phyloP scores from a whole-genome alignment of 768 basidiomycete species.

The Baorangia bicolor region DNA sequence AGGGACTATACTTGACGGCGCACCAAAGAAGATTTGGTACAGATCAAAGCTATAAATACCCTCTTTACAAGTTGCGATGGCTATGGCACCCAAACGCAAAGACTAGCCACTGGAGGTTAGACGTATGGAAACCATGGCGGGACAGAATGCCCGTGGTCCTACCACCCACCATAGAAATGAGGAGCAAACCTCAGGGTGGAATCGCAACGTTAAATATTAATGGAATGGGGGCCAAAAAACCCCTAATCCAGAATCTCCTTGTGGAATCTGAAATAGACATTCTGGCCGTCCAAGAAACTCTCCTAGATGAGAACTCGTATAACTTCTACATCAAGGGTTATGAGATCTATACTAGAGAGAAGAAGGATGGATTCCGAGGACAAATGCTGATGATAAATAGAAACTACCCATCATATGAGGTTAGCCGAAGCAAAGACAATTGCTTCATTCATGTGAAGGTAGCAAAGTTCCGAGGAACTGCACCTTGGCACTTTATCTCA shows the following conservation, averaged over 20 bases:
- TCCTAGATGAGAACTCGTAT: background rate
- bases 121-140: background rate
- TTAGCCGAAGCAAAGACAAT: background rate
- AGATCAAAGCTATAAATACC: background rate
- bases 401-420: background rate
- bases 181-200: background rate
- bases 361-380: background rate
- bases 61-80: background rate
- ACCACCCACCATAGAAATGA: background rate
- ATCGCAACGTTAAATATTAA: background rate
- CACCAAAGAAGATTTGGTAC: background rate
- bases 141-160: rapidly evolving
- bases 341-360: background rate
- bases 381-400: background rate
- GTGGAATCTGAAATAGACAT: background rate
- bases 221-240: background rate
- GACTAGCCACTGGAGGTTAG: background rate
- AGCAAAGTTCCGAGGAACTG: background rate
- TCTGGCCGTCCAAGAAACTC: background rate
- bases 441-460: conserved; percentile 1
- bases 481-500: background rate
- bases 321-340: background rate
- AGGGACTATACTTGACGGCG: background rate
- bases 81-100: background rate
- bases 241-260: background rate